Base-by-base conservation (phyloP, 2,329 filamentous ascomycete genomes). In the Pseudocercospora fijiensis region DNA sequence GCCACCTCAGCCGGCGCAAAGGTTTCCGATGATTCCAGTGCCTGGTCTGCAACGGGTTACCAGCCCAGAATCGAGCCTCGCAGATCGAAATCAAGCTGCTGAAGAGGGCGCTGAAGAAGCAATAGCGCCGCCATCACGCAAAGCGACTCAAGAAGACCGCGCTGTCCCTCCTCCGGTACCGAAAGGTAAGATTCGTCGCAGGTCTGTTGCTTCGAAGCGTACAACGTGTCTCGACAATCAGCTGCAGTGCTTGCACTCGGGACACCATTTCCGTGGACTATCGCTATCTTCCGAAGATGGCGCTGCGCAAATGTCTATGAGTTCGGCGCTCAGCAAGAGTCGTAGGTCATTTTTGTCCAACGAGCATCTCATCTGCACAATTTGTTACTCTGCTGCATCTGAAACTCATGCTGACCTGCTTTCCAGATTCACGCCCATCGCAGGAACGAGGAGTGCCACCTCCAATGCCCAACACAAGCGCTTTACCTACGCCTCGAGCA, bases 41-140 rank as follows among this genome's bases (percentile, higher is more conserved):
- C 70, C 72, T 20, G 91, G 91, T 9, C 86, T 96, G 85, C 84
- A 86, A 66, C 83, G 75, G 62, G 77, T 74, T 64, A 75, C 77
- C 78, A 86, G 83, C 62, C 83, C 82, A 8, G 81, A 81, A 64
- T 66, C 78, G 62, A 79, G 80, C 58, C 72, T 78, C 16, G n/a
- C 28, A 18, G 53, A 56, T 22, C 53, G 53, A 16, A 22, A 56
- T 41, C 16, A 56, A 11, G 27, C 60, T 3, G 60, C 57, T 53
- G 78, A 81, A 45, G 81, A 83, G 30, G 76, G 84, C 10, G 80
- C 81, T 9, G 78, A 85, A 24, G 85, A 87, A 62, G 73, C 79
- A 20, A 75, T 78, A 33, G 78, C 83, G 60, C 76, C 79, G 26
- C 67, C 79, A 47, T 76, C 78, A 61, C 77, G 73, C 55, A 76